phyloP scores from a whole-genome alignment of 495 filamentous ascomycete genomes.

The Neurospora sp. region DNA sequence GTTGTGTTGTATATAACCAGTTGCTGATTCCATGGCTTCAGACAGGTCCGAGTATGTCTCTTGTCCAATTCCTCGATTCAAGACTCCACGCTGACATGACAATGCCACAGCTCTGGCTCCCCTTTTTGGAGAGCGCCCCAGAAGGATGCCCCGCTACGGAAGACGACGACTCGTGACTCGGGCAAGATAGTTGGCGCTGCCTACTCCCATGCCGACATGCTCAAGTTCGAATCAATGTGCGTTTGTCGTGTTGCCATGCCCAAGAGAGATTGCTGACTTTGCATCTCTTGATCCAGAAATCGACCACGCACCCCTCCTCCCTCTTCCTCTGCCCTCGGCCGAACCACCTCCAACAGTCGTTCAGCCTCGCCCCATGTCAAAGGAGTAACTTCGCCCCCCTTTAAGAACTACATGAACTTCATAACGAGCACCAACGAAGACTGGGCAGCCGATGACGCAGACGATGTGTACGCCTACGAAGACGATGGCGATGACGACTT shows the following conservation, averaged over 20 bases:
- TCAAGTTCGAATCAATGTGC: slow-evolving; percentile 73
- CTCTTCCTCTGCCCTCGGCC: slow-evolving; percentile 22
- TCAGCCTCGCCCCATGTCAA: slow-evolving; percentile 46
- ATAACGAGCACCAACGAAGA: slow-evolving; percentile 64
- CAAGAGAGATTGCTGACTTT: slow-evolving; percentile 14
- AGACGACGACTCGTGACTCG: slow-evolving; percentile 48
- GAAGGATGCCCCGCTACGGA: slow-evolving; percentile 41
- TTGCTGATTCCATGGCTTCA: slow-evolving; percentile 24
- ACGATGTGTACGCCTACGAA: slow-evolving; percentile 65
- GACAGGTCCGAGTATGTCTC: slow-evolving; percentile 50
- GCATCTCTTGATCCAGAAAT: slow-evolving; percentile 22
- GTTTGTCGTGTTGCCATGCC: slow-evolving; percentile 12
- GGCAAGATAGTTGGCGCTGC: slow-evolving; percentile 85
- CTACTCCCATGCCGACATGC: slow-evolving; percentile 91
- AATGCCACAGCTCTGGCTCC: slow-evolving; percentile 53
- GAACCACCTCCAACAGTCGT: slow-evolving; percentile 12
- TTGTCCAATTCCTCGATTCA: neutral
- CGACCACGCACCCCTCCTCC: slow-evolving; percentile 41
- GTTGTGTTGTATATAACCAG: neutral
- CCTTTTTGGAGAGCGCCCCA: slow-evolving; percentile 77
- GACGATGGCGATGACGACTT: slow-evolving; percentile 82
- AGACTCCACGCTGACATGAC: neutral
- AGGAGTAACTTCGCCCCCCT: slow-evolving; percentile 49
- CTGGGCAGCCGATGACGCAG: slow-evolving; percentile 59
- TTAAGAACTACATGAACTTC: slow-evolving; percentile 64